Evolutionary conservation across 371 early-diverging fungal species (phyloP).

Genomic region (Lichtheimia ramosa): DNA sequence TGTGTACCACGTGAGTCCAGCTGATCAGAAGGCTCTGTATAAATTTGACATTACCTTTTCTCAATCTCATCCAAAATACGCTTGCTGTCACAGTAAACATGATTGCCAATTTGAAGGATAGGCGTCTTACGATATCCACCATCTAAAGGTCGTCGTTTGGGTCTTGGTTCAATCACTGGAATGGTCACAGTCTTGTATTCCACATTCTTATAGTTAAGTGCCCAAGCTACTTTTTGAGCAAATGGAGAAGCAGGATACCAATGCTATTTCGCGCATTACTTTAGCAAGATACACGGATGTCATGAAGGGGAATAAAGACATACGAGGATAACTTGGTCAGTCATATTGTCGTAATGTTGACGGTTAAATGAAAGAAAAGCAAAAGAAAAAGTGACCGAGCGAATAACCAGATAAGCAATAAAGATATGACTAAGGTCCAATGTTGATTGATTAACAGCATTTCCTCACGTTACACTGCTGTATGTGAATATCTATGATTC

Average conservation of each 20-base stretch:
- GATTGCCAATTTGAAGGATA: slow-evolving; percentile 60
- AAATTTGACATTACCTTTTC: slow-evolving; percentile 25
- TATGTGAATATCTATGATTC: no score
- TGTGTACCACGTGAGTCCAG: no score
- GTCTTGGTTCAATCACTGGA: slow-evolving; percentile 30
- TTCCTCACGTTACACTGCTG: no score
- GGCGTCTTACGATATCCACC: slow-evolving; percentile 63
- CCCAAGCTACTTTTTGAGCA: slow-evolving; percentile 33
- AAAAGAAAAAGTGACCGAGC: no score
- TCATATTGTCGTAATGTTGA: no score
- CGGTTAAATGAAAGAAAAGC: no score
- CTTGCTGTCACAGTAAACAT: slow-evolving; percentile 55
- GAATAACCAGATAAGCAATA: no score
- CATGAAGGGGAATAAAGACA: no score
- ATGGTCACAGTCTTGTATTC: slow-evolving; percentile 34
- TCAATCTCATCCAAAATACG: slow-evolving; percentile 54
- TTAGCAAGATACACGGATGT: no score
- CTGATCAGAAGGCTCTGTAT: not conserved
- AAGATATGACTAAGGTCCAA: no score
- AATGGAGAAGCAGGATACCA: slow-evolving; percentile 35
- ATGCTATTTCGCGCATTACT: slow-evolving; percentile 17
- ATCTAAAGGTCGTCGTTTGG: slow-evolving; percentile 47
- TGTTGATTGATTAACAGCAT: no score
- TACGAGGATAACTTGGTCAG: no score
- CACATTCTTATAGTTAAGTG: slow-evolving; percentile 38